Percentiles rank a stretch among this genome's conserved stretches.
These are phyloP conservation scores for Ascochyta viciae-villosae DNA, from an alignment of 2,329 filamentous ascomycete species.

Conservation along the genomic window DNA sequence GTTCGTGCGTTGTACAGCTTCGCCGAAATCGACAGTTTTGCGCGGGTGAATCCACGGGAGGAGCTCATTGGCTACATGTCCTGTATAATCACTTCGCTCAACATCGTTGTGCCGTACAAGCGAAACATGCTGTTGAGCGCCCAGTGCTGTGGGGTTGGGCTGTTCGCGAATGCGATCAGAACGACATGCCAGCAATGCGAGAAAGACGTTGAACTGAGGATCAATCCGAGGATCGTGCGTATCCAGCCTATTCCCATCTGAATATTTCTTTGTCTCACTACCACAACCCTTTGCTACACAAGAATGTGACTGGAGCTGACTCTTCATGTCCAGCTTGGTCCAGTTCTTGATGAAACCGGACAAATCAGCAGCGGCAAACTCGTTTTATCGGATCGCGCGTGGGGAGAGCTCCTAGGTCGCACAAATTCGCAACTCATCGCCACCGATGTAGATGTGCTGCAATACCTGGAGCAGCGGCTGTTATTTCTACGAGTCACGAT, in stretches of 20 bases:
- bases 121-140: slow-evolving; percentile 55
- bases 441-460: slow-evolving; percentile 50
- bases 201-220: slow-evolving; percentile 41
- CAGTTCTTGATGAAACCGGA: slow-evolving; percentile 63
- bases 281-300: neutral
- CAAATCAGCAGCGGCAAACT: slow-evolving; percentile 60
- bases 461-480: slow-evolving; percentile 60
- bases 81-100: slow-evolving; percentile 53
- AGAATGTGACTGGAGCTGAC: neutral
- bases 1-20: slow-evolving; percentile 52
- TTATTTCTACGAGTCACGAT: slow-evolving; percentile 61
- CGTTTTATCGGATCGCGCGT: slow-evolving; percentile 61
- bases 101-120: slow-evolving; percentile 50
- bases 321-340: slow-evolving; percentile 44
- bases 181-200: slow-evolving; percentile 53
- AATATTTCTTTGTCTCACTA: neutral
- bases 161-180: slow-evolving; percentile 59
- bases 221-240: slow-evolving; percentile 53
- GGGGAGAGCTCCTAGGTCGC: slow-evolving; percentile 59
- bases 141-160: slow-evolving; percentile 60
- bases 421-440: slow-evolving; percentile 53
- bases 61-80: slow-evolving; percentile 55
- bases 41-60: slow-evolving; percentile 35
- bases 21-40: slow-evolving; percentile 55
- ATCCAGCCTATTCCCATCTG: neutral